phyloP scores from a whole-genome alignment of 805 yeast species.

The Yamadazyma philogaea region DNA sequence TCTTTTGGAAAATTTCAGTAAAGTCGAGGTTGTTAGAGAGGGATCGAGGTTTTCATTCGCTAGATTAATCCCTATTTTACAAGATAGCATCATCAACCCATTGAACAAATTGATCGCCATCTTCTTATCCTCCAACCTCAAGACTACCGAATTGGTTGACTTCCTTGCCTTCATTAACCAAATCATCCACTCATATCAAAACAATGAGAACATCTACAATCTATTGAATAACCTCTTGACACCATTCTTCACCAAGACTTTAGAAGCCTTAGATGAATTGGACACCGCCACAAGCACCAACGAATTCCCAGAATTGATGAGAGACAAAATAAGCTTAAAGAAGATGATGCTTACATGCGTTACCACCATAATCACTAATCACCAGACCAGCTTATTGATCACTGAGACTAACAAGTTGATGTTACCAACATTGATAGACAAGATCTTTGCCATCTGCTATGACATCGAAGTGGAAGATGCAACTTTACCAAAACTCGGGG shows the following conservation, averaged over 20 bases:
- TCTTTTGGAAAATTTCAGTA: constrained; percentile 71
- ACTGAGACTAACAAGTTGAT: constrained; percentile 60
- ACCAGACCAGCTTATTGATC: constrained; percentile 72
- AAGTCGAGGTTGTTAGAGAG: constrained; percentile 70
- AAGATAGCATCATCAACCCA: constrained; percentile 41
- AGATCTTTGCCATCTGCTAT: constrained; percentile 62
- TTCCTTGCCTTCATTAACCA: constrained; percentile 86
- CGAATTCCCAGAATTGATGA: constrained; percentile 48
- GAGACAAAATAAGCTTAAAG: constrained; percentile 66
- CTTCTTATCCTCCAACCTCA: constrained; percentile 54
- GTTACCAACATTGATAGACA: constrained; percentile 60
- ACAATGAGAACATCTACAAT: constrained; percentile 65
- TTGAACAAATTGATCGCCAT: constrained; percentile 68
- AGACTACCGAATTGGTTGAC: constrained; percentile 66
- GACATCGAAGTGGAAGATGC: constrained; percentile 30
- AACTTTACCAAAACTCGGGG: constrained; percentile 62
- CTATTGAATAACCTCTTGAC: constrained; percentile 68
- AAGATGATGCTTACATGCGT: constrained; percentile 68
- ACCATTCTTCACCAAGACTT: constrained; percentile 62
- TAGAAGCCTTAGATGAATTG: constrained; percentile 26
- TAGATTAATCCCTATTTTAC: constrained; percentile 74
- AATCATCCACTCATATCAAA: constrained; percentile 71
- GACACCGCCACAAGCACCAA: constrained; percentile 25
- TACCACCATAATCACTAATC: constrained; percentile 69
- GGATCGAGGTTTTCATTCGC: constrained; percentile 86